Conservation (phyloP, 495 filamentous ascomycete genomes). For the Penicilliopsis zonata region DNA sequence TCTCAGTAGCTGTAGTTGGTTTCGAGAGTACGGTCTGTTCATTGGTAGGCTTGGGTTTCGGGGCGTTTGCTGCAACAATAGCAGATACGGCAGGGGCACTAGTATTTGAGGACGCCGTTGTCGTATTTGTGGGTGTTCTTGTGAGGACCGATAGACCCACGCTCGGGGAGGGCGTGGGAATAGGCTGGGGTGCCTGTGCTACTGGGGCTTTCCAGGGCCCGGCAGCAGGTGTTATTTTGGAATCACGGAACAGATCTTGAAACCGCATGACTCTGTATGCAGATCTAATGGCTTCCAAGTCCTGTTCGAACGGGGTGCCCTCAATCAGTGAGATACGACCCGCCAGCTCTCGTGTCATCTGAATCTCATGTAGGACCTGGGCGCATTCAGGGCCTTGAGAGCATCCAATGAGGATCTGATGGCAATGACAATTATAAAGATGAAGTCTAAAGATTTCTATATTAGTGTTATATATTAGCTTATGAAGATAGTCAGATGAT, state of each 20-base stretch:
- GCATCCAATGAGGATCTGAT: conserved; percentile 69
- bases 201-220: conserved; percentile 25
- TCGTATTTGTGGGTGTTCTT: conserved; percentile 31
- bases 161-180: conserved; percentile 31
- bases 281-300: conserved; percentile 40
- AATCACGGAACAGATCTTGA: conserved; percentile 51
- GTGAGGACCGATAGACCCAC: conserved; percentile 24
- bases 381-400: conserved; percentile 66
- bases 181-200: conserved; percentile 18
- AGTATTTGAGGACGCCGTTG: conserved; percentile 21
- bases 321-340: conserved; percentile 63
- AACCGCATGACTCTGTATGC: conserved; percentile 50
- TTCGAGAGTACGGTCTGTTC: too few relatives aligned
- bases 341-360: conserved; percentile 38
- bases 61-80: too few relatives aligned
- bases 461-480: too few relatives aligned
- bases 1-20: too few relatives aligned
- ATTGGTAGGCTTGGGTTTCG: too few relatives aligned
- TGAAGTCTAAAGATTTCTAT: conserved; percentile 62
- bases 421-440: conserved; percentile 62
- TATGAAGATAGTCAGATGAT: conserved; percentile 1
- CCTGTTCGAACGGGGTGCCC: conserved; percentile 56
- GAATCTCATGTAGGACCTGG: conserved; percentile 50
- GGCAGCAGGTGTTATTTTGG: conserved; percentile 42
- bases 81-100: conserved; percentile 20